Base-by-base conservation (phyloP, 192 early-diverging fungal genomes). In the Rhizoclosmatium sp. region DNA sequence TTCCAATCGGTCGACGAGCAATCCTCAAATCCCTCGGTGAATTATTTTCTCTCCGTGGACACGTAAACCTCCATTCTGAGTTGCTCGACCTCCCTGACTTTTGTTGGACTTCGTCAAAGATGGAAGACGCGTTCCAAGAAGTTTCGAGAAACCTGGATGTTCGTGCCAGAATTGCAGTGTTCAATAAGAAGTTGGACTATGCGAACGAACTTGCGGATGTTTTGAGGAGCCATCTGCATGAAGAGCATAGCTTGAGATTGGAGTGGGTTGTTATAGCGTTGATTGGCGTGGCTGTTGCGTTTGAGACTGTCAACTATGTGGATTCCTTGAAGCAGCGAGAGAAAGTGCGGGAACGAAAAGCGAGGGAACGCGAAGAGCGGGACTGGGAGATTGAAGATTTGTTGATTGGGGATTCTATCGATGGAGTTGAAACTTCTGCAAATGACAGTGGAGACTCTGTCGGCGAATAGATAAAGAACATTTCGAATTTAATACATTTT, bases 121-220 rank as follows among this genome's bases (percentile, higher is more conserved):
- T 91, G 82, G 90, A 90, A 74, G 77, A 82, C 4, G 83, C 65
- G 47, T 91, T 91, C 80, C 76, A 82, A 39, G 47, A 70, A 5
- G 83, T 89, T 10, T 82, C 81, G 12, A 73, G 84, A 12, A 89
- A 89, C 65, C 80, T 91, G 21, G 90, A 91, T 76, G 83, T 91
- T 10, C 73, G 81, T n/a, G 77, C 87, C 1, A 78, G 90, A 23
- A 91, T 91, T 48, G 79, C 78, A 45, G 75, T 91, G 39, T 87
- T 89, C 61, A 91, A 91, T 81, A 87, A 89, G 75, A 91, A 91
- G 78, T 82, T 91, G n/a, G 90, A 91, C 67, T 91, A 91, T 71
- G 90, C 90, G 40, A 91, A 91, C 80, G 90, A 91, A 75, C 70
- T 91, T 9, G 84, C 88, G 2, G 84, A 87, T 47, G 82, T 90